Base-by-base conservation (phyloP, 352 stramenopile species). In the Globisporangium acanthophoron region DNA sequence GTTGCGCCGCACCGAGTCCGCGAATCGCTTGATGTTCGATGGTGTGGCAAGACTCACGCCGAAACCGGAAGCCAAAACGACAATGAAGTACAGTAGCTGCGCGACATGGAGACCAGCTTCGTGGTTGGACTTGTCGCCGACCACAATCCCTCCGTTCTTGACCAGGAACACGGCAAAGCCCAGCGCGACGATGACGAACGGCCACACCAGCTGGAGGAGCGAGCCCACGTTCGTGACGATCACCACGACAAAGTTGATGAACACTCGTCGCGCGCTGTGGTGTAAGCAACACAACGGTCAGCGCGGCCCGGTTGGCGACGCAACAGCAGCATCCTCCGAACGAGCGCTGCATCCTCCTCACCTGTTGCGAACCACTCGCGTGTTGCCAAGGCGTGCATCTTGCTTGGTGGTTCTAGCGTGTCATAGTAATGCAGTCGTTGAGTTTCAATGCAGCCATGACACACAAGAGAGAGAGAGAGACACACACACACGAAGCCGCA, bases 71-170 rank as follows among this genome's bases (percentile, higher is more conserved):
- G 76, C 73, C 21, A 66, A 60, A 13, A 90, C 74, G n/a, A 88
- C 64, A 35, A 74, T 76, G 59, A 89, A 93, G 66, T 93, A 95
- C 20, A 92, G 58, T 21, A 95, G 48, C 56, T 95, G 85, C 0
- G 81, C 74, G 47, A 70, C 76, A 44, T 95, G 85, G 46, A 93
- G 80, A 3, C 74, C 70, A 13, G 76, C 73, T 59, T 91, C 80
- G 58, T 95, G 85, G 59, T 90, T 93, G 1, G 80, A 80, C 56
- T 92, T 95, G 67, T 95, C 85, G 4, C 85, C 85, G 3, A 95
- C 80, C 49, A 92, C 85, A 33, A 95, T 88, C 2, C 79, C 78
- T 13, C 85, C 81, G 61, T 95, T 95, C 31, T 52, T 58, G n/a
- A 90, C 15, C 16, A 95, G 69, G 51, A 95, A 95, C 0, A 29